These are phyloP conservation scores for Wickerhamomyces chambardii DNA, from an alignment of 805 yeast genomes.

Conservation along the genomic window DNA sequence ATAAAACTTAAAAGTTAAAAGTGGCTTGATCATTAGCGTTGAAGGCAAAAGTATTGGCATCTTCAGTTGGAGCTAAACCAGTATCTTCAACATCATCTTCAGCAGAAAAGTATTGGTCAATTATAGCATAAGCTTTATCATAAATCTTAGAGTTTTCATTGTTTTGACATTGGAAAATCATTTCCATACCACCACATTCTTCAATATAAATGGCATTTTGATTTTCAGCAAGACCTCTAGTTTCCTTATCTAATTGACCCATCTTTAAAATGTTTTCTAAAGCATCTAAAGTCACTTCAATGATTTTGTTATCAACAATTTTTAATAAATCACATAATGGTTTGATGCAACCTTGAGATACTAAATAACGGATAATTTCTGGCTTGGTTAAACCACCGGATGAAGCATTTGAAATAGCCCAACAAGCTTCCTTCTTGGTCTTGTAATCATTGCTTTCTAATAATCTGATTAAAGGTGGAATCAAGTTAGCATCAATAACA, in stretches of 20 bases:
- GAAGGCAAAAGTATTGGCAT: constrained; percentile 83
- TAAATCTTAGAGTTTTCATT: constrained; percentile 90
- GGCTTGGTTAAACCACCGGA: constrained; percentile 92
- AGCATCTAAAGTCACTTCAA: constrained; percentile 93
- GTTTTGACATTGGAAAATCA: constrained; percentile 86
- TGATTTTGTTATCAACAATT: constrained; percentile 83
- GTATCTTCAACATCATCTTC: constrained; percentile 71
- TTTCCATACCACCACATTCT: constrained; percentile 98
- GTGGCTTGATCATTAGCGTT: constrained; percentile 52
- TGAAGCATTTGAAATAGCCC: constrained; percentile 98
- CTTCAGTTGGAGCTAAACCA: constrained; percentile 66
- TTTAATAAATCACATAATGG: constrained; percentile 90
- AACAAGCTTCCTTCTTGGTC: constrained; percentile 97
- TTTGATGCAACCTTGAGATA: constrained; percentile 92
- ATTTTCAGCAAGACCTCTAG: constrained; percentile 58
- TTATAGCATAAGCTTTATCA: constrained; percentile 81
- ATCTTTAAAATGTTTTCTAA: constrained; percentile 87
- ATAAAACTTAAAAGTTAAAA: constrained; percentile 12
- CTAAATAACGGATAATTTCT: constrained; percentile 88
- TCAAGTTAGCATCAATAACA: constrained; percentile 87
- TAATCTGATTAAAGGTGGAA: constrained; percentile 81
- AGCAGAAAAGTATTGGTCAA: constrained; percentile 84
- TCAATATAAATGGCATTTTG: constrained; percentile 89
- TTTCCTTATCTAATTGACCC: constrained; percentile 89
- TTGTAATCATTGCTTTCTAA: constrained; percentile 85